Evolutionary conservation across 352 stramenopile genomes (phyloP).

Genomic region (Blastocystis sp.): DNA sequence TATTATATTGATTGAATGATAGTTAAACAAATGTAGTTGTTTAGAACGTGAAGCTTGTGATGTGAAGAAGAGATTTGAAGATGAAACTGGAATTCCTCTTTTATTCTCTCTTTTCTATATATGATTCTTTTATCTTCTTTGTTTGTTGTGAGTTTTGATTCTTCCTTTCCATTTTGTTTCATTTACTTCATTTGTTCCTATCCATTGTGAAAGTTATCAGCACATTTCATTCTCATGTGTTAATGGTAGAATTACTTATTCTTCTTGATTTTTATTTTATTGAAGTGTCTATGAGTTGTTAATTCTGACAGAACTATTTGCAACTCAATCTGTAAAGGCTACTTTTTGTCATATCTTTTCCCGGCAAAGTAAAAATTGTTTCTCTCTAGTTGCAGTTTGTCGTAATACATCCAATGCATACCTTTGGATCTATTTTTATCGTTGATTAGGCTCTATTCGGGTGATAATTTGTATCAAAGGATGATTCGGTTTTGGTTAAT

Average conservation of each 20-base stretch:
- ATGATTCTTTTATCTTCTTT: conserved; percentile 12
- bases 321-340: not conserved
- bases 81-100: conserved; percentile 13
- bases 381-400: not conserved
- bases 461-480: no score
- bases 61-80: conserved; percentile 28
- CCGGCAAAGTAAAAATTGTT: not conserved
- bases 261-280: not conserved
- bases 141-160: not conserved
- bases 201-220: not conserved
- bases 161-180: not conserved
- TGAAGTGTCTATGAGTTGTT: not conserved
- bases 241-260: not conserved
- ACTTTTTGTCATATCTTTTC: not conserved
- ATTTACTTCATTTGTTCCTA: not conserved
- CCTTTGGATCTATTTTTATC: not conserved
- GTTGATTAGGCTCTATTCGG: no score
- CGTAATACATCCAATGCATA: not conserved
- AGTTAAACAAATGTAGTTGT: conserved; percentile 31
- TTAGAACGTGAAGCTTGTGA: conserved; percentile 31
- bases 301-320: not conserved
- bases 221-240: not conserved
- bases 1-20: not conserved
- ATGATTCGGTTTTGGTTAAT: no score
- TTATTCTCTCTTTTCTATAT: conserved; percentile 48